Conservation (phyloP, 257 asterid genomes). For the Coffea canephora region DNA sequence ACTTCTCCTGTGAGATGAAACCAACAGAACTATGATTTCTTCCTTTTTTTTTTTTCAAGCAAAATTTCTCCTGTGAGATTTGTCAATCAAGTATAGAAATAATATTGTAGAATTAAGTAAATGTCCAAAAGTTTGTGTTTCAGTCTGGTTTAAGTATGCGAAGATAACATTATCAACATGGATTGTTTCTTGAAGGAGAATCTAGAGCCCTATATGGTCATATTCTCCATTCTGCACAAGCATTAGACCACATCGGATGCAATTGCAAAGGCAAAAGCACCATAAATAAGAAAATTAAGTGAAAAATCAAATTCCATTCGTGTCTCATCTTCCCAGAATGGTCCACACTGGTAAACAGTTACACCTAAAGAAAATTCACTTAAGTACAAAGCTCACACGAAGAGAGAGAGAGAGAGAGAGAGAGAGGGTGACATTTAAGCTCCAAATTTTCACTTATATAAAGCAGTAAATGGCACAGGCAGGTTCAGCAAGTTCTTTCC, state of each 20-base stretch:
- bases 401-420: too few relatives aligned
- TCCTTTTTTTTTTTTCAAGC: neutral
- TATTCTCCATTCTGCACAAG: neutral
- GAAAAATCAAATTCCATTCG: neutral
- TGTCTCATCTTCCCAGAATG: too few relatives aligned
- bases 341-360: neutral
- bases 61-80: neutral
- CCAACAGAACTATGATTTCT: neutral
- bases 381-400: too few relatives aligned
- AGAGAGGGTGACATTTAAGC: neutral
- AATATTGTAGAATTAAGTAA: neutral
- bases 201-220: neutral
- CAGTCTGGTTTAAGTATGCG: neutral
- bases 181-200: neutral
- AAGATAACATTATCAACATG: neutral
- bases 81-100: neutral
- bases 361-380: too few relatives aligned
- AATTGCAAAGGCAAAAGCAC: neutral
- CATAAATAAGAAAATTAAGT: neutral
- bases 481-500: neutral
- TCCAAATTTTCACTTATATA: neutral
- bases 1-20: conserved; percentile 2
- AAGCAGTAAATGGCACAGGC: neutral
- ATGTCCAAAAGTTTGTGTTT: neutral
- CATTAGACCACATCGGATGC: neutral